Evolutionary conservation across 2,329 filamentous ascomycete species (phyloP).

Genomic region (Trichoderma oligosporum): DNA sequence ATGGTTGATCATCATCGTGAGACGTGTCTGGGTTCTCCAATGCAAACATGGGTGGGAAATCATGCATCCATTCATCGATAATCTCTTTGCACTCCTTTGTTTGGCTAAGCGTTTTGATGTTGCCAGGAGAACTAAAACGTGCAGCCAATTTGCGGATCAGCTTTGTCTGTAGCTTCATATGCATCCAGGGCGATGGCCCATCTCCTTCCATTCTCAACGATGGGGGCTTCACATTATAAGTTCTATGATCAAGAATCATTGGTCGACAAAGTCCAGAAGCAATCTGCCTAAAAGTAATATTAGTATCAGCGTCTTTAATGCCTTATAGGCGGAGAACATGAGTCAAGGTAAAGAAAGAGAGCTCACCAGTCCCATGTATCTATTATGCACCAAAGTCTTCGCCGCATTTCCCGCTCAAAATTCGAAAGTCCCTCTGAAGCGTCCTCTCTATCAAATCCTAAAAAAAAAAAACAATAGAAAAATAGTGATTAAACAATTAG

Average conservation of each 20-base stretch:
- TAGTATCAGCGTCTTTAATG: neutral
- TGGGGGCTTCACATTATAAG: slow-evolving; percentile 28
- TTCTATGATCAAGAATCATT: slow-evolving; percentile 31
- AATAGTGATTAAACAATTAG: too few relatives aligned
- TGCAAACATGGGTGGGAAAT: slow-evolving; percentile 41
- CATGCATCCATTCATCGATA: slow-evolving; percentile 40
- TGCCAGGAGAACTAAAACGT: slow-evolving; percentile 28
- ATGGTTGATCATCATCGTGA: slow-evolving; percentile 38
- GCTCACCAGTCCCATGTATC: slow-evolving; percentile 35
- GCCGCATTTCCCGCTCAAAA: slow-evolving; percentile 32
- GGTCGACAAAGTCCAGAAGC: slow-evolving; percentile 32
- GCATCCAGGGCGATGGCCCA: slow-evolving; percentile 29
- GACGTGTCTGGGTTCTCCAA: slow-evolving; percentile 39
- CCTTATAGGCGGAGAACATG: neutral
- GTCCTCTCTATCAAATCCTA: slow-evolving; percentile 28
- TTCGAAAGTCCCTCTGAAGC: slow-evolving; percentile 23
- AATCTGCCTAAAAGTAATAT: slow-evolving; percentile 29
- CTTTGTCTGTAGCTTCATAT: slow-evolving; percentile 32
- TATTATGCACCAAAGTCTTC: slow-evolving; percentile 33
- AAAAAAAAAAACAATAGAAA: neutral
- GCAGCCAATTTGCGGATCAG: slow-evolving; percentile 26
- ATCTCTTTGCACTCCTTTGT: slow-evolving; percentile 28
- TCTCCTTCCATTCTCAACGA: slow-evolving; percentile 30
- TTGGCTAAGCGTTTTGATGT: slow-evolving; percentile 28
- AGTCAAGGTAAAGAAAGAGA: neutral